Base-by-base conservation (phyloP, 352 stramenopile species). In the Aphanomyces cochlioides region DNA sequence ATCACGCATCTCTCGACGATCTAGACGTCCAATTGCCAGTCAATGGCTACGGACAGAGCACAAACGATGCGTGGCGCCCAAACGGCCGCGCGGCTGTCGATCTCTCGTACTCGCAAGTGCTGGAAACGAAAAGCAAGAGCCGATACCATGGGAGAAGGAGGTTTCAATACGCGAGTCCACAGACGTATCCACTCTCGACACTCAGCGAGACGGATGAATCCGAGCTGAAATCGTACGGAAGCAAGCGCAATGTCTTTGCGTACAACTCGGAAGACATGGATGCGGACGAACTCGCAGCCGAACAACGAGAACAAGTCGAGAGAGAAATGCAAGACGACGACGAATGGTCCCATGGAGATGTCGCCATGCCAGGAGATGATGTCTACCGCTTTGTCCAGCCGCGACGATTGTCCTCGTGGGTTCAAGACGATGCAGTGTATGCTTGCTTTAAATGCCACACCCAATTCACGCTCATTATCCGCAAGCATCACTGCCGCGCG, bases 331-430 rank as follows among this genome's bases (percentile, higher is more conserved):
- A 67, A 40, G 59, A 67, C 59, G 59, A 67, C 59, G 56, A 56
- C 41, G 59, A 48, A 28, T 67, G 59, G 59, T 67, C 59, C n/a
- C 59, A 67, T n/a, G 43, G 59, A 17, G 59, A 67, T 40, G 38
- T 67, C 15, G 10, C 39, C 12, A 28, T 61, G 28, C 54, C 54
- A 12, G 66, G 75, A 34, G 74, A 86, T 66, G 86, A 94, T 71
- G 82, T 94, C 65, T 94, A 92, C 74, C 74, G 86, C 21, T 94
- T 94, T 50, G 86, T 94, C 50, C 86, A 94, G 79, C 86, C 86
- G 2, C 67, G 86, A 2, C 73, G 86, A 7, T 74, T 94, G 17
- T 92, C 84, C 3, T 92, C 84, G 12, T 94, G 86, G 86, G 86
- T 94, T 6, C 86, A 94, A 67, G 86, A 94, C 64, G 86, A 94